Percentiles rank a stretch among this genome's conserved stretches.
Evolutionary conservation across 257 asterid genomes (phyloP).

Genomic region (Solanum clarkiae): DNA sequence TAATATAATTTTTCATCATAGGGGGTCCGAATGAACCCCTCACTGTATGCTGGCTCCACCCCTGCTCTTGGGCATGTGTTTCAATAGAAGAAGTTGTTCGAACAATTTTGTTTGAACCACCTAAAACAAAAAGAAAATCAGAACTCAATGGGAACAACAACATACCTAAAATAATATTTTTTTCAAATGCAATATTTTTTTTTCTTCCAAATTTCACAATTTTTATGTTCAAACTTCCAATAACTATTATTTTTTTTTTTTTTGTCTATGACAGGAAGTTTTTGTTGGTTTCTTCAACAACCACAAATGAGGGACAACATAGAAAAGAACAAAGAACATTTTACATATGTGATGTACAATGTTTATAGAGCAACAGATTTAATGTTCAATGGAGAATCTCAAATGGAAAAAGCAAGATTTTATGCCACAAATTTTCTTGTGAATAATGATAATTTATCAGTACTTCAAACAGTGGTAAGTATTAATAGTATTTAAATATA

Average conservation of each 20-base stretch:
- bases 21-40: too few species aligned
- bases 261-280: slow-evolving; percentile 17
- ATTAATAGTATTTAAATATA: not conserved
- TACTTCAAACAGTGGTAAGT: slow-evolving; percentile 28
- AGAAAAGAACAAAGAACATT: slow-evolving; percentile 16
- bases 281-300: slow-evolving; percentile 51
- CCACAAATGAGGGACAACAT: slow-evolving; percentile 3
- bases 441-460: slow-evolving; percentile 2
- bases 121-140: too few species aligned
- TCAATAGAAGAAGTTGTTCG: too few species aligned
- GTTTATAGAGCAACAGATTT: slow-evolving; percentile 46
- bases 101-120: too few species aligned
- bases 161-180: too few species aligned
- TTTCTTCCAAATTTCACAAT: too few species aligned
- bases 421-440: slow-evolving; percentile 23
- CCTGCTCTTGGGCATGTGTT: too few species aligned
- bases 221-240: not conserved
- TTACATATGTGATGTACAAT: slow-evolving; percentile 20
- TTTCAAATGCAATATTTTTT: too few species aligned
- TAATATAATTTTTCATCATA: too few species aligned
- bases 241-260: not conserved
- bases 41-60: too few species aligned
- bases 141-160: too few species aligned
- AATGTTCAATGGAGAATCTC: slow-evolving; percentile 24
- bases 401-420: slow-evolving; percentile 30